Base-by-base conservation (phyloP, 1,139 yeast species). In the Kodamaea plutei region DNA sequence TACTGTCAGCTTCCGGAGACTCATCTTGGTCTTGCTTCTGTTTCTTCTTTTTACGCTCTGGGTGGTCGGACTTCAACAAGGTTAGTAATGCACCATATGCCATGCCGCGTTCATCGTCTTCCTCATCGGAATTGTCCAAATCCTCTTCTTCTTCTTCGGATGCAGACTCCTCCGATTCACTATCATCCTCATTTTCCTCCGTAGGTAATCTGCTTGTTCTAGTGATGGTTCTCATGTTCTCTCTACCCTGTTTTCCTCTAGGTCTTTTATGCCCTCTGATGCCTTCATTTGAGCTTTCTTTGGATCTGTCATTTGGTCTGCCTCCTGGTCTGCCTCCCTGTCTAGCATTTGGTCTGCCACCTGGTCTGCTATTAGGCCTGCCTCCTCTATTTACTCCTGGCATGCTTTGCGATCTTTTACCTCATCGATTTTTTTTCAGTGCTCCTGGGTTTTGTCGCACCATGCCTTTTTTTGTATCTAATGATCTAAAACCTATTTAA, bases 31-130 rank as follows among this genome's bases (percentile, higher is more conserved):
- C 31, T 7, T 15, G 20, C 13, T 22, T 21, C 21, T 25, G 40
- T 39, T 26, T 45, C 45, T 29, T 48, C 23, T 26, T 35, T 41
- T 15, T 50, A 45, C 42, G 54, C 26, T 50, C 50, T 15, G 56
- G 51, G 29, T 65, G 75, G 31, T 79, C 85, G 3, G 76, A 63
- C 29, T 70, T 70, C 37, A 87, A 63, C 32, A 85, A 66, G 0
- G 93, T 81, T 50, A 88, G 59, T 32, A 88, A 61, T 0, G 95
- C 95, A 45, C 76, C 73, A 52, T 85, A 85, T 0, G 93, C 91
- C 50, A 69, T 64, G 6, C 67, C 66, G 33, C 53, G 52, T 26
- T 54, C 57, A 26, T 44, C 53, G 9, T 43, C 50, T 10, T 46
- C 52, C 7, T 41, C 47, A 8, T 17, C 33, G 10, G 26, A 40